These are phyloP conservation scores for Gymnopilus junonius DNA, from an alignment of 768 basidiomycete species.

Conservation along the genomic window DNA sequence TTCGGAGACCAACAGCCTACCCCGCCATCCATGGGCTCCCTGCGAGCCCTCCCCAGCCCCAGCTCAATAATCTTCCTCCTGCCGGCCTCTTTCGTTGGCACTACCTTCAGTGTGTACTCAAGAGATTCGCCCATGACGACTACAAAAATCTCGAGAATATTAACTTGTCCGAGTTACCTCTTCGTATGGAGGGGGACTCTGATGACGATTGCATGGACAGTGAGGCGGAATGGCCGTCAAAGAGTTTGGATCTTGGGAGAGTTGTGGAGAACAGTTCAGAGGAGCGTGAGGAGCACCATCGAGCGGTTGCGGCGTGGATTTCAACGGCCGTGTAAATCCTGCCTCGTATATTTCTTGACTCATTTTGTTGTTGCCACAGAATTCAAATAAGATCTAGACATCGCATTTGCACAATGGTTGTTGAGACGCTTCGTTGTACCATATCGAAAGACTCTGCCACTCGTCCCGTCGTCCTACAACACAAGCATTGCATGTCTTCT, in stretches of 20 bases:
- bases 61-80: background rate
- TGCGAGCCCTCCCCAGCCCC: slow-evolving; percentile 3
- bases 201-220: slow-evolving; percentile 3
- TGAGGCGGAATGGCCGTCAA: slow-evolving; percentile 4
- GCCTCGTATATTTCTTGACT: background rate
- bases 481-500: too few relatives aligned
- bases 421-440: too few relatives aligned
- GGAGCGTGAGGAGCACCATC: slow-evolving; percentile 8
- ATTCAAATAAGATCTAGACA: background rate
- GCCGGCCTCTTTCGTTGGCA: slow-evolving; percentile 7
- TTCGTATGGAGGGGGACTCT: too few relatives aligned
- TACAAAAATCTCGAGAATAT: too few relatives aligned
- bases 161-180: too few relatives aligned
- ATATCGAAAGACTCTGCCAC: too few relatives aligned
- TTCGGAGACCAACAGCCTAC: background rate
- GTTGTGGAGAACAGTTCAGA: too few relatives aligned
- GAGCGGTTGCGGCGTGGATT: background rate
- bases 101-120: slow-evolving; percentile 8
- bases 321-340: background rate
- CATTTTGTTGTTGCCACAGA: background rate
- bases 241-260: too few relatives aligned
- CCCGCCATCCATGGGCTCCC: slow-evolving; percentile 3
- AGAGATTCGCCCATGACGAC: too few relatives aligned
- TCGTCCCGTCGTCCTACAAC: too few relatives aligned
- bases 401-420: too few relatives aligned